phyloP scores from a whole-genome alignment of 2,329 filamentous ascomycete species.

The Sclerotinia spermophila region DNA sequence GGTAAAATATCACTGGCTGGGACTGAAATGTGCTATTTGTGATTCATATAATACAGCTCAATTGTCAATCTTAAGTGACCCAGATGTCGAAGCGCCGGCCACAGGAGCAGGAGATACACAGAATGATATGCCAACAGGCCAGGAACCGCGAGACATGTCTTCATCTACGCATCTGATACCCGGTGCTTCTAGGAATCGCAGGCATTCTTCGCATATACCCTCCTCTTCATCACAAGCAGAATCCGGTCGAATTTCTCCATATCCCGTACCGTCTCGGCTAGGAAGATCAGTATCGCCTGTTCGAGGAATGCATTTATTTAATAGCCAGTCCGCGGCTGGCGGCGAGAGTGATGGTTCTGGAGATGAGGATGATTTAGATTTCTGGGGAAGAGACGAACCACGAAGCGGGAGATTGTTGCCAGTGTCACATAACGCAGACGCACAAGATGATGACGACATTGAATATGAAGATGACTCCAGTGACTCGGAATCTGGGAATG shows the following conservation, averaged over 20 bases:
- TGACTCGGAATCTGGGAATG: conserved; percentile 26
- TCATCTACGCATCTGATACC: conserved; percentile 18
- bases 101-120: conserved; percentile 29
- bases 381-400: conserved; percentile 47
- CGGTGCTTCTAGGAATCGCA: conserved; percentile 27
- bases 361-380: conserved; percentile 48
- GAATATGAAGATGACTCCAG: conserved; percentile 28
- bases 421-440: conserved; percentile 31
- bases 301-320: conserved; percentile 34
- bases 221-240: conserved; percentile 18
- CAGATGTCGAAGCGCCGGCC: conserved; percentile 25
- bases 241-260: conserved; percentile 29
- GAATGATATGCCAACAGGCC: conserved; percentile 22
- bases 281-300: conserved; percentile 37
- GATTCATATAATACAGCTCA: conserved; percentile 68
- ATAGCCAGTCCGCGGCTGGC: conserved; percentile 36
- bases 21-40: conserved; percentile 78
- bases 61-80: conserved; percentile 54
- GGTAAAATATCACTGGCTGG: conserved; percentile 90
- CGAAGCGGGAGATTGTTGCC: conserved; percentile 31
- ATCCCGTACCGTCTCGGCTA: conserved; percentile 30
- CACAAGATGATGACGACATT: conserved; percentile 42
- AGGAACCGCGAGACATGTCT: conserved; percentile 22
- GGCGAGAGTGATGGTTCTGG: conserved; percentile 47
- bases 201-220: conserved; percentile 35